Evolutionary conservation across 805 yeast genomes (phyloP), one percentile per base, ranked within the genome.

Genomic region (Metschnikowia cerradonensis): DNA sequence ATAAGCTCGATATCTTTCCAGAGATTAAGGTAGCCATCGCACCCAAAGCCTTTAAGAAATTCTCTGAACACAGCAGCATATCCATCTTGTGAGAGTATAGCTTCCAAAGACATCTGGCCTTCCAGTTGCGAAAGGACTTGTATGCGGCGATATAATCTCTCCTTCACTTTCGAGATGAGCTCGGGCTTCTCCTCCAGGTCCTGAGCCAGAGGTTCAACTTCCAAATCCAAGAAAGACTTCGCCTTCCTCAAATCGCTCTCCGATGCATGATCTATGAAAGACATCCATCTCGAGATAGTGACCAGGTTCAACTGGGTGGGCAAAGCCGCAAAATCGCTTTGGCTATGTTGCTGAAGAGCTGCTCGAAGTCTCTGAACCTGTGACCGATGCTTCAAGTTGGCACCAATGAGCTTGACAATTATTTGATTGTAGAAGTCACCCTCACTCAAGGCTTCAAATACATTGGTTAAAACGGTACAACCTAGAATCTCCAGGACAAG

Each of bases 371-470:
- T 79, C 52, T 84, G 80, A 0, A 90, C 95, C 60, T 88, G 89
- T 35, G 79, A 79, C 49, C 90, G 72, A 60, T 89, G 95, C 54
- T 82, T 82, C 62, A 91, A 71, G 11, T 86, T 78, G 31, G 77
- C 77, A 3, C 89, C 84, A 1, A 87, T 79, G 1, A 78, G 64
- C 47, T 78, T 77, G 8, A 83, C 82, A 14, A 90, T 73, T 38
- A 75, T 60, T 49, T 81, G 79, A 63, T 91, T 91, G 80, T 86
- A 86, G 52, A 81, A 86, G 62, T 90, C 96, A 0, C 92, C 81
- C 45, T 86, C 91, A 0, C 84, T 68, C 1, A 86, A 58, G 67
- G 85, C 78, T 6, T 70, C 62, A 13, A 89, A 54, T 0, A 90
- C 80, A 49, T 80, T 76, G 22, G 81, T 72, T 11, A 72, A 52